Evolutionary conservation across 1,284 basidiomycete species (phyloP).

Genomic region (Xanthoconium separans): DNA sequence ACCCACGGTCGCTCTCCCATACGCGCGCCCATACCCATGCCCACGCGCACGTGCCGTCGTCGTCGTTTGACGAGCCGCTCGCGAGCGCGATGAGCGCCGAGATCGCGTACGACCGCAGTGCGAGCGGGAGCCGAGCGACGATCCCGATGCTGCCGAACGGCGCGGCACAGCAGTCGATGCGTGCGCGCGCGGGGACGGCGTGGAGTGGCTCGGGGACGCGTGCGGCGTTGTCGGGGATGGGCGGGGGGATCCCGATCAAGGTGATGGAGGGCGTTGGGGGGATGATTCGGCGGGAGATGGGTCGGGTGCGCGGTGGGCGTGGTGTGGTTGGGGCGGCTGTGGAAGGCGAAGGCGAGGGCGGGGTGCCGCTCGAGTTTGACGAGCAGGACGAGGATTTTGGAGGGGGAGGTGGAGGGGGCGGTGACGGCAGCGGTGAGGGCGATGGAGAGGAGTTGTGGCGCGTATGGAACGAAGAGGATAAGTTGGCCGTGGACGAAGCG

Average conservation of each 20-base stretch:
- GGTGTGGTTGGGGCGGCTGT: neutral
- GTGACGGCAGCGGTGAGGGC: neutral
- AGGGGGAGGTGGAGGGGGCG: slow-evolving; percentile 26
- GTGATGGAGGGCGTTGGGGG: slow-evolving; percentile 60
- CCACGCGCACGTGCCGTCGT: slow-evolving; percentile 21
- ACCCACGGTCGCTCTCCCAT: neutral
- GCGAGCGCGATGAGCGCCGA: slow-evolving; percentile 68
- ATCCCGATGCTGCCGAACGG: slow-evolving; percentile 78
- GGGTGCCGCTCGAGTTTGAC: slow-evolving; percentile 65
- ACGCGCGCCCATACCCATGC: neutral
- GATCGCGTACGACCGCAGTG: slow-evolving; percentile 53
- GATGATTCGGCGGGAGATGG: slow-evolving; percentile 56
- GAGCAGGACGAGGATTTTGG: slow-evolving; percentile 68
- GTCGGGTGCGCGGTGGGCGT: slow-evolving; percentile 36
- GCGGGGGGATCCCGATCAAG: slow-evolving; percentile 50
- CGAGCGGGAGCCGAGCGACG: slow-evolving; percentile 31
- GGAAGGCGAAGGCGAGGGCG: neutral
- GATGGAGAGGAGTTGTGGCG: slow-evolving; percentile 42
- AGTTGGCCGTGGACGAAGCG: slow-evolving; percentile 56
- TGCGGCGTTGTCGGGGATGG: slow-evolving; percentile 31
- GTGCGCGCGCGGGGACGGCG: slow-evolving; percentile 5
- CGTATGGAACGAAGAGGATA: slow-evolving; percentile 49
- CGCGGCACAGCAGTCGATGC: slow-evolving; percentile 21
- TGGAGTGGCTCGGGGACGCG: slow-evolving; percentile 21
- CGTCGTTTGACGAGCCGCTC: slow-evolving; percentile 77